phyloP scores from a whole-genome alignment of 2,329 filamentous ascomycete genomes.

The Arthrobotrys sphaeroides region DNA sequence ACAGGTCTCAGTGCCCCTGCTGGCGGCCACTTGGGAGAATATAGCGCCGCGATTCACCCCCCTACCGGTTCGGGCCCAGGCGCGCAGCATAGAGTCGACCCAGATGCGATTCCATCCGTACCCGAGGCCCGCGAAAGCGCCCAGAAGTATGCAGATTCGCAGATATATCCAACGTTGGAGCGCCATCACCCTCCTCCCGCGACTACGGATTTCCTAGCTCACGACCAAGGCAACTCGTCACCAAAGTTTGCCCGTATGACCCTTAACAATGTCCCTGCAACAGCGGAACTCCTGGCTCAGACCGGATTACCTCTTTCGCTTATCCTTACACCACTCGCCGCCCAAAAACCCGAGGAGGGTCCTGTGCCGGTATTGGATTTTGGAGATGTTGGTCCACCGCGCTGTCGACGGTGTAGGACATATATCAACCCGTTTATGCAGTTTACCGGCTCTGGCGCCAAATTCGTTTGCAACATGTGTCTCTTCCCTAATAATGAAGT shows the following conservation, averaged over 20 bases:
- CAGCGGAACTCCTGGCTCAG: conserved; percentile 78
- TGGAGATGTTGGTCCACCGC: conserved; percentile 86
- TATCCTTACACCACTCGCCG: conserved; percentile 85
- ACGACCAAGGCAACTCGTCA: conserved; percentile 94
- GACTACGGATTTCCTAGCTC: conserved; percentile 87
- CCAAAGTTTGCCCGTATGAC: conserved; percentile 92
- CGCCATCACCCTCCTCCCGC: conserved; percentile 90
- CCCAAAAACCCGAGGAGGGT: conserved; percentile 82
- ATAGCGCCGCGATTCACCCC: conserved; percentile 58
- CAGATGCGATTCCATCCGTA: conserved; percentile 91
- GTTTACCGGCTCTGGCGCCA: conserved; percentile 91
- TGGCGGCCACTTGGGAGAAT: conserved; percentile 56
- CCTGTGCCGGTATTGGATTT: conserved; percentile 94
- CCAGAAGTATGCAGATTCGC: conserved; percentile 83
- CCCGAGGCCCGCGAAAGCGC: conserved; percentile 83
- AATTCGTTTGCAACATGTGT: conserved; percentile 98
- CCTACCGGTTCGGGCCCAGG: conserved; percentile 67
- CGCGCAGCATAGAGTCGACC: conserved; percentile 78
- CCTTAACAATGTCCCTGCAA: conserved; percentile 89
- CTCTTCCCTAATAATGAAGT: conserved; percentile 92
- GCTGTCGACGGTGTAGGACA: conserved; percentile 89
- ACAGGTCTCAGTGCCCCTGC: conserved; percentile 61
- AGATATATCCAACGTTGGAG: conserved; percentile 95
- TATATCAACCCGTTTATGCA: conserved; percentile 99
- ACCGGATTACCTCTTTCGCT: conserved; percentile 88